Evolutionary conservation across 331 rosid species (phyloP), one percentile per base, ranked within the genome.

Genomic region (Stylosanthes scabra): DNA sequence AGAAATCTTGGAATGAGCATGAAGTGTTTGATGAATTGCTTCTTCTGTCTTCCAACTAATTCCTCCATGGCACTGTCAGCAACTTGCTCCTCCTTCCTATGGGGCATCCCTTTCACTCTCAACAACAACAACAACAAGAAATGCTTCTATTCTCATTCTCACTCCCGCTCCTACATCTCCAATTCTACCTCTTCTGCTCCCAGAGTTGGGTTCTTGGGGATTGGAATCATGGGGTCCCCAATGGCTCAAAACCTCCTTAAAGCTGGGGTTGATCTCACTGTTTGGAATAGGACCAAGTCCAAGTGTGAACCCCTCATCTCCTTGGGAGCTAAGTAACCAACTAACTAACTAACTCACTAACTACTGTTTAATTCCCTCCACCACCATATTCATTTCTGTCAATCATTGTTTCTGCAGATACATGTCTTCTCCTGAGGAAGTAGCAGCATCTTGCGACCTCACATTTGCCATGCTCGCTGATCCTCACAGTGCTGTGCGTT

Each of bases 381-480:
- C 4, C 37, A 2, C 4, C 37, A 5, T 31, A 31, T 31, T 31
- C 37, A 31, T 31, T 31, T 2, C 37, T 31, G 3, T 31, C 37
- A 31, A 31, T 50, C 8, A 6, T 64, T 59, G 54, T 63, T 41
- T 79, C 65, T 78, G 83, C 87, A 95, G 99, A 84, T 95, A 95
- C 66, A 85, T 86, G 74, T 71, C 96, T 25, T 78, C 93, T 72
- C 99, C 97, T 10, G 88, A 79, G 72, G 96, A 91, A 88, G 99
- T 95, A 67, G 87, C 96, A 6, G 96, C 95, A 57, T 90, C 96
- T 80, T 95, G 99, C 28, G 97, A 95, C 74, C 83, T 95, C 85
- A 95, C 97, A 42, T 95, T 95, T 81, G 93, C 99, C 57, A 95
- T 95, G 97, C 99, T 95, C 68, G 97, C 99, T 11, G 97, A 91